Conservation (phyloP, 1,284 basidiomycete species). For the Heliocybe sulcata region DNA sequence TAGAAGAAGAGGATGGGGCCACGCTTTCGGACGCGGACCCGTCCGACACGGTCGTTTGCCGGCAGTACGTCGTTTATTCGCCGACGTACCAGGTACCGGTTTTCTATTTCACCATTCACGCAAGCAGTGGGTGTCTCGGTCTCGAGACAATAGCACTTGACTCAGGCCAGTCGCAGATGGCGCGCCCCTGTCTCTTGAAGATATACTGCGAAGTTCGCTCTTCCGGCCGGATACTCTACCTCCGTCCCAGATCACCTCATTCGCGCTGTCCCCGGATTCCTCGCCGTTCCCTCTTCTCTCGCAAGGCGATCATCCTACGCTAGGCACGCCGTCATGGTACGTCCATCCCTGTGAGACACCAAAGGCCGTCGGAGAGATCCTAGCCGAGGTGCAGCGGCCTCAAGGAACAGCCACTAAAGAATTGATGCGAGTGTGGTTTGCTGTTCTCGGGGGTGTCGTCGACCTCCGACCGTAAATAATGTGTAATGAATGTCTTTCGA, state of each 20-base stretch:
- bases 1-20: conserved; percentile 27
- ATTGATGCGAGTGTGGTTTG: conserved; percentile 70
- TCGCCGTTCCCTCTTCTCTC: conserved; percentile 68
- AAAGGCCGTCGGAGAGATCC: conserved; percentile 55
- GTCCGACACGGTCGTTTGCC: conserved; percentile 27
- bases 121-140: conserved; percentile 46
- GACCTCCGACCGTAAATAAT: conserved; percentile 24
- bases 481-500: neutral
- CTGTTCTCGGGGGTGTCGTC: conserved; percentile 59
- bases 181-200: conserved; percentile 44
- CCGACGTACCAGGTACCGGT: conserved; percentile 70
- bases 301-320: conserved; percentile 75
- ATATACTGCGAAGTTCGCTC: conserved; percentile 49
- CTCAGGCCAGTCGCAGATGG: conserved; percentile 43
- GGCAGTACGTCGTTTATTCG: conserved; percentile 66
- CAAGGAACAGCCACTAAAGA: conserved; percentile 22
- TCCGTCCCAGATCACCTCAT: conserved; percentile 37
- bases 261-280: conserved; percentile 40
- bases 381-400: conserved; percentile 34
- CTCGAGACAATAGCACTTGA: neutral
- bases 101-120: conserved; percentile 69
- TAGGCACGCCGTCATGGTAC: conserved; percentile 71
- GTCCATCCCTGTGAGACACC: conserved; percentile 78
- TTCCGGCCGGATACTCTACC: conserved; percentile 44
- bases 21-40: conserved; percentile 19